phyloP scores from a whole-genome alignment of 1,284 basidiomycete genomes.

The Sutorius eximius region DNA sequence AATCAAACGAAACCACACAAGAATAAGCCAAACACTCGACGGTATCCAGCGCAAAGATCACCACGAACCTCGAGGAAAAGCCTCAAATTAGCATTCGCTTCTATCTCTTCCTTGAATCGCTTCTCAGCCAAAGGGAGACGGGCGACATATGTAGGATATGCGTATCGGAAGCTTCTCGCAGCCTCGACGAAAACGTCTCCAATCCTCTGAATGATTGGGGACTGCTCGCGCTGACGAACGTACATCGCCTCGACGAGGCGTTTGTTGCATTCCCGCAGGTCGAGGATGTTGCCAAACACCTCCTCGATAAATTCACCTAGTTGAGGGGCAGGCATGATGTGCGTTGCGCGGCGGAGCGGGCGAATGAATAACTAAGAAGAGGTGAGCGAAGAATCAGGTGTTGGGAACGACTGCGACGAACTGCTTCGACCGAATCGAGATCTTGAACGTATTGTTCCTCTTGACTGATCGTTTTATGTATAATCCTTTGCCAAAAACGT shows the following conservation, averaged over 20 bases:
- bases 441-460: constrained; percentile 92
- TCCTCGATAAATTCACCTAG: constrained; percentile 83
- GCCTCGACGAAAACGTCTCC: constrained; percentile 91
- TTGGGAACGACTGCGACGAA: constrained; percentile 32
- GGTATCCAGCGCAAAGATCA: neutral
- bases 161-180: constrained; percentile 83
- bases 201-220: constrained; percentile 79
- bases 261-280: constrained; percentile 81
- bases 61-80: constrained; percentile 79
- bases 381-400: neutral
- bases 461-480: constrained; percentile 87
- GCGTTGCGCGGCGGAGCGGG: constrained; percentile 68
- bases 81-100: constrained; percentile 80
- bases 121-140: constrained; percentile 86
- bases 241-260: constrained; percentile 83
- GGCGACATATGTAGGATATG: constrained; percentile 86
- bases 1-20: neutral
- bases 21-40: constrained; percentile 7
- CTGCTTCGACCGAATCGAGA: constrained; percentile 79
- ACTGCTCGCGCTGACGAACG: constrained; percentile 86
- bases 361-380: constrained; percentile 68
- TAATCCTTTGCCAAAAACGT: constrained; percentile 55
- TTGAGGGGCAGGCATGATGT: constrained; percentile 65
- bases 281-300: constrained; percentile 86
- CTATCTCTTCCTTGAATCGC: constrained; percentile 81